Base-by-base conservation (phyloP, 2,329 filamentous ascomycete species). In the Aureobasidium sp. region DNA sequence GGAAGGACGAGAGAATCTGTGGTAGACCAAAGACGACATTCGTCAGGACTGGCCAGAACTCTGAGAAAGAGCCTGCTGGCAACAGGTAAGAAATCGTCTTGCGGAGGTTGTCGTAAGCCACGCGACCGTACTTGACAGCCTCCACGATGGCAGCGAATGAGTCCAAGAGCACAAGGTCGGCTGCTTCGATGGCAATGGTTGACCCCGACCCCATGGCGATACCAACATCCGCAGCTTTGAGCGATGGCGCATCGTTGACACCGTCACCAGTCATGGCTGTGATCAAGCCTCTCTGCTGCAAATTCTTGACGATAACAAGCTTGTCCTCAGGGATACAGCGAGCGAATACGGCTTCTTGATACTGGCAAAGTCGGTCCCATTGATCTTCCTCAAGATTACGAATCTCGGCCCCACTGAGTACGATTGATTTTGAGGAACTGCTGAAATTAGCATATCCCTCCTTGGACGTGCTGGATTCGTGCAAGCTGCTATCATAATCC, bases 101-200 rank as follows among this genome's bases (percentile, higher is more conserved):
- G 72, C 89, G 88, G 56, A 92, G 75, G 68, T 92, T 92, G 72
- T 91, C 87, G 73, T 89, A 92, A n/a, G 91, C 87, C 6, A 89
- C 83, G 15, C 88, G 82, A 0, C 88, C 88, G 63, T 87, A 90
- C 65, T 85, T 79, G 2, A 92, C 84, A 0, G 88, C 89, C 69
- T 88, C 83, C 5, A 91, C 84, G 36, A 92, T 83, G 1, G 86
- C 87, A 0, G 84, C 81, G 69, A 92, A 92, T 0, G 84, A 85
- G 59, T 91, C 88, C 6, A 87, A 73, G 66, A 87, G 70, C 0
- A 86, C 82, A 80, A 86, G 84, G 65, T 86, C 83, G 0, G 82
- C 78, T 12, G 83, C 83, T 72, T 86, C 83, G 60, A 85, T 84
- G 13, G 84, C 83, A 63, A 86, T 83, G 61, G 86, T 83, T 0